Conservation (phyloP, 257 asterid genomes). For the Solanum microdontum region DNA sequence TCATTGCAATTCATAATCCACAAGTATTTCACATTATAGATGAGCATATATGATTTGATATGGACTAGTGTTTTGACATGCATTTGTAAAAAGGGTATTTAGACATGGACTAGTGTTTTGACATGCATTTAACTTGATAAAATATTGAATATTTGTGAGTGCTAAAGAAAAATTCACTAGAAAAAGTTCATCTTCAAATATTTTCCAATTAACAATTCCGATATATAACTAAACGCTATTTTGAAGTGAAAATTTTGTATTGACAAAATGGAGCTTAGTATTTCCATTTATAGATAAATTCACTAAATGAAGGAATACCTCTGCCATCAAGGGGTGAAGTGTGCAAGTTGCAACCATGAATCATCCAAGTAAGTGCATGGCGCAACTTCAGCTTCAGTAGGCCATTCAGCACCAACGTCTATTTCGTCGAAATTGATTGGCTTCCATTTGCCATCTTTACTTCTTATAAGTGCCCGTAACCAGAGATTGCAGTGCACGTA, state of each 20-base stretch:
- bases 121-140: neutral
- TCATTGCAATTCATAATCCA: neutral
- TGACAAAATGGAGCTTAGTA: neutral
- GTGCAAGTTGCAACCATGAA: constrained; percentile 5
- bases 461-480: constrained; percentile 23
- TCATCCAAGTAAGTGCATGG: constrained; percentile 13
- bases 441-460: constrained; percentile 10
- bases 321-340: constrained; percentile 4
- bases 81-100: neutral
- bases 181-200: neutral
- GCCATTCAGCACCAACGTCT: constrained; percentile 26
- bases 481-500: constrained; percentile 37
- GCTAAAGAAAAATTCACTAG: neutral
- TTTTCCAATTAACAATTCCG: neutral
- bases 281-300: neutral
- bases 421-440: constrained; percentile 25
- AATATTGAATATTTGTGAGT: neutral
- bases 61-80: neutral
- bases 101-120: neutral
- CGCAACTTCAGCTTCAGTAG: constrained; percentile 20
- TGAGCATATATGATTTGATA: neutral
- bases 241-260: neutral
- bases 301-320: neutral
- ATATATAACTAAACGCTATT: neutral
- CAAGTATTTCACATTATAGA: neutral